phyloP scores from a whole-genome alignment of 2,329 filamentous ascomycete genomes.

The Monosporascus cannonballus region DNA sequence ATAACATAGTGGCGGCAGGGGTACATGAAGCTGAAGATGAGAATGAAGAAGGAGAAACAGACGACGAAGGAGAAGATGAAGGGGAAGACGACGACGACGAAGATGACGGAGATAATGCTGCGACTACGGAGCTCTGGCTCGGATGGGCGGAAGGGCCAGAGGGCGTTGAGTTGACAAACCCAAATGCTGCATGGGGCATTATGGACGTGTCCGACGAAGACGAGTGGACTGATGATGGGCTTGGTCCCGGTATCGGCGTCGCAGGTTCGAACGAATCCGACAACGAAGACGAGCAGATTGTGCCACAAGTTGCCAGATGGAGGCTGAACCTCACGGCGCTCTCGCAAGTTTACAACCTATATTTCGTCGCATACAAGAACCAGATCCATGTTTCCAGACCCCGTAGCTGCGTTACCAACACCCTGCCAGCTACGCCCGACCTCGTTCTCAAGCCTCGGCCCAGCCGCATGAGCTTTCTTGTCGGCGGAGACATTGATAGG shows the following conservation, averaged over 20 bases:
- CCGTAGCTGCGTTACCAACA: conserved; percentile 38
- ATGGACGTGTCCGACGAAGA: background rate
- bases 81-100: conserved; percentile 7
- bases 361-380: conserved; percentile 53
- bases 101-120: conserved; percentile 2
- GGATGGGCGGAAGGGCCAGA: background rate
- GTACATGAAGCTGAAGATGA: conserved; percentile 4
- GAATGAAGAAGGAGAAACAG: background rate
- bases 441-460: conserved; percentile 41
- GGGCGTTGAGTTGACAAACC: background rate
- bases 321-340: conserved; percentile 53
- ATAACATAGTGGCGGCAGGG: conserved; percentile 9
- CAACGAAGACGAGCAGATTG: conserved; percentile 1
- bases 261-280: conserved; percentile 12
- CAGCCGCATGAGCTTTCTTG: conserved; percentile 31
- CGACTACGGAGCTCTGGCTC: background rate
- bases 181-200: background rate
- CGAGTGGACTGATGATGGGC: background rate
- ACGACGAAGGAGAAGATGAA: background rate
- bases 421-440: conserved; percentile 41
- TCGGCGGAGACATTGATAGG: conserved; percentile 48
- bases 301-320: conserved; percentile 28
- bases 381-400: conserved; percentile 53
- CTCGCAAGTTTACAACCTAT: conserved; percentile 55
- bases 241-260: conserved; percentile 8